Conservation (phyloP, 2,329 filamentous ascomycete genomes). For the Hypoxylon sp. region DNA sequence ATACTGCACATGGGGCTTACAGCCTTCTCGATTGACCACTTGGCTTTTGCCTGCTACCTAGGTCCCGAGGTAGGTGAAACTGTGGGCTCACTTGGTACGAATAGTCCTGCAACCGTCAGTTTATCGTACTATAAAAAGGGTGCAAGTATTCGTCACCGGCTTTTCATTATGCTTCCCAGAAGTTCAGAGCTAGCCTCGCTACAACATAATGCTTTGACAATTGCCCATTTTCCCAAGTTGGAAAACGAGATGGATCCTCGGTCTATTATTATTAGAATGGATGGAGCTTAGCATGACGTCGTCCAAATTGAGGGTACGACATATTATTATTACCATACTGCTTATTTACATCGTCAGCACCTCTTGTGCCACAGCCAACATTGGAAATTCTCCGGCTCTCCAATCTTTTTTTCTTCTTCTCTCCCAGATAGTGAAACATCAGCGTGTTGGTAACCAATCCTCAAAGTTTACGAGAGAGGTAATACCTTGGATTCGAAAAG, state of each 20-base stretch:
- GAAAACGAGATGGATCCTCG: conserved; percentile 10
- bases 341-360: background rate
- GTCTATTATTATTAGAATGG: conserved; percentile 30
- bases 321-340: too few species aligned
- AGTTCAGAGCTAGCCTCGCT: background rate
- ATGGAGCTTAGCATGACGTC: conserved; percentile 22
- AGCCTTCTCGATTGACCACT: background rate
- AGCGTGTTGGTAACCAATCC: conserved; percentile 2
- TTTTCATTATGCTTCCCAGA: background rate
- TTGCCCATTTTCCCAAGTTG: background rate
- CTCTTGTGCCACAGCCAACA: conserved; percentile 4
- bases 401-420: conserved; percentile 18
- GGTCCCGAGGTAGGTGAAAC: background rate
- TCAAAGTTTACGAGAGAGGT: conserved; percentile 1
- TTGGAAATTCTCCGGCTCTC: conserved; percentile 24
- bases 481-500: background rate
- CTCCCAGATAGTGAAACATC: conserved; percentile 10
- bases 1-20: background rate
- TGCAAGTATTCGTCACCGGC: background rate
- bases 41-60: background rate
- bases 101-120: background rate
- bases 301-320: conserved; percentile 11
- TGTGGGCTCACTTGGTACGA: background rate
- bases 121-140: conserved; percentile 1
- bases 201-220: conserved; percentile 8